These are phyloP conservation scores for Aspergillus sclerotialis DNA, from an alignment of 2,329 filamentous ascomycete genomes.

Conservation along the genomic window DNA sequence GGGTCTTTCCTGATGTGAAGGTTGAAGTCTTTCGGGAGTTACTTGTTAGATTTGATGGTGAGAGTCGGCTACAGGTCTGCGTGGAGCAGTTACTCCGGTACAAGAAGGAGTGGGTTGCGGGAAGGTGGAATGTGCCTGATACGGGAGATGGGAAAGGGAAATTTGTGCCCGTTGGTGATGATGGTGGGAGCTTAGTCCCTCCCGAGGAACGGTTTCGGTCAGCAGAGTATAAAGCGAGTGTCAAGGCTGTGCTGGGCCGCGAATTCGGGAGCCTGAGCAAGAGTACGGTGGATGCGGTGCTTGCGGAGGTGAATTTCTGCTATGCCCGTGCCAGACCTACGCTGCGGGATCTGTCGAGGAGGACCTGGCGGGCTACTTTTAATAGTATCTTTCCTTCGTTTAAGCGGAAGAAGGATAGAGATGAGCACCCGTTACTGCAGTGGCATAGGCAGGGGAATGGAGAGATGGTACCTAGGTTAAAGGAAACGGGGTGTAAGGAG, in stretches of 20 bases:
- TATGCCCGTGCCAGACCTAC: slow-evolving; percentile 38
- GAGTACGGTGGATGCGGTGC: slow-evolving; percentile 40
- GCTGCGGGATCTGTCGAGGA: slow-evolving; percentile 35
- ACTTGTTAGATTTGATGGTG: slow-evolving; percentile 39
- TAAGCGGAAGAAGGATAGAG: slow-evolving; percentile 32
- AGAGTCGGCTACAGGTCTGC: slow-evolving; percentile 40
- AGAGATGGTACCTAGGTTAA: slow-evolving; percentile 27
- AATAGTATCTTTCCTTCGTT: slow-evolving; percentile 37
- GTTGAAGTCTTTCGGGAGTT: slow-evolving; percentile 43
- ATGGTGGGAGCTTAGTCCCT: slow-evolving; percentile 22
- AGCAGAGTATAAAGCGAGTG: slow-evolving; percentile 36
- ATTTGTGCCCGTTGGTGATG: slow-evolving; percentile 3
- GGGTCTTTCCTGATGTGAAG: slow-evolving; percentile 40
- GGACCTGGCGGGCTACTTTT: slow-evolving; percentile 40
- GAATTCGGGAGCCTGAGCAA: slow-evolving; percentile 39
- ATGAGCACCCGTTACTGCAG: slow-evolving; percentile 33
- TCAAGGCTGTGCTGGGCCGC: slow-evolving; percentile 29
- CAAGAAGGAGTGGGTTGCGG: slow-evolving; percentile 41
- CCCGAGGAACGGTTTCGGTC: slow-evolving; percentile 38
- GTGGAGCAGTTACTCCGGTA: slow-evolving; percentile 42
- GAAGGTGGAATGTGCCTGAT: slow-evolving; percentile 37
- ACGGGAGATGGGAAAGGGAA: slow-evolving; percentile 4
- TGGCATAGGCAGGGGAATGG: slow-evolving; percentile 31
- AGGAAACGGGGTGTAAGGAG: slow-evolving; percentile 37
- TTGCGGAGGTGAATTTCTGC: slow-evolving; percentile 43